Percentiles rank a stretch among this genome's conserved stretches.
phyloP scores from a whole-genome alignment of 495 filamentous ascomycete species.

The Xanthoparmelia taractica region DNA sequence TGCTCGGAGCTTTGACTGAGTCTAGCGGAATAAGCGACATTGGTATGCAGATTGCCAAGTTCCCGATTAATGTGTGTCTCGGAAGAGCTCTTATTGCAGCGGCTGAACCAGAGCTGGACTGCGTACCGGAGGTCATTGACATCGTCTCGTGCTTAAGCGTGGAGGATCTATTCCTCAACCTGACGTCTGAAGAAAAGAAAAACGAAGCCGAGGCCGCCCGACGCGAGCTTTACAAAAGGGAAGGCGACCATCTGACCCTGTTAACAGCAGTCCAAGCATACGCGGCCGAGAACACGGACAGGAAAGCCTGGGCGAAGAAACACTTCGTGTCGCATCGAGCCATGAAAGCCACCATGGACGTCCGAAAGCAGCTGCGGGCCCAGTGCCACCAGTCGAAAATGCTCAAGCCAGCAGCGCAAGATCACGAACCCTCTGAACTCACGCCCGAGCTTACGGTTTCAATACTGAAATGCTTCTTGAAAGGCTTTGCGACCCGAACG shows the following conservation, averaged over 20 bases:
- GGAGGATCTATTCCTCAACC: slow-evolving; percentile 79
- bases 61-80: slow-evolving; percentile 76
- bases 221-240: slow-evolving; percentile 64
- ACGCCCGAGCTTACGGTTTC: slow-evolving; percentile 41
- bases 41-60: slow-evolving; percentile 67
- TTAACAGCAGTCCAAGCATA: slow-evolving; percentile 77
- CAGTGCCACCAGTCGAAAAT: slow-evolving; percentile 48
- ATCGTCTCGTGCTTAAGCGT: slow-evolving; percentile 83
- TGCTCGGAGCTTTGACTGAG: slow-evolving; percentile 68
- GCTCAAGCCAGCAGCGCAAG: slow-evolving; percentile 24
- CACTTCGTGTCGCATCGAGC: slow-evolving; percentile 73
- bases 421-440: slow-evolving; percentile 18
- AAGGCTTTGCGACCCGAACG: slow-evolving; percentile 73
- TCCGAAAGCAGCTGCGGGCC: slow-evolving; percentile 76
- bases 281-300: slow-evolving; percentile 62
- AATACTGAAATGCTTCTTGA: slow-evolving; percentile 74
- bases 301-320: slow-evolving; percentile 67
- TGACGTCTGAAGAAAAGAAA: slow-evolving; percentile 69
- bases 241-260: slow-evolving; percentile 87
- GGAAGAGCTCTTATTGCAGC: slow-evolving; percentile 79
- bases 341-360: slow-evolving; percentile 75
- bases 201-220: slow-evolving; percentile 68
- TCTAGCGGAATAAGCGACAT: slow-evolving; percentile 63
- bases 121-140: slow-evolving; percentile 79
- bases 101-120: slow-evolving; percentile 56